These are phyloP conservation scores for Taphrina flavorubra DNA, from an alignment of 1,139 yeast genomes.

Conservation along the genomic window DNA sequence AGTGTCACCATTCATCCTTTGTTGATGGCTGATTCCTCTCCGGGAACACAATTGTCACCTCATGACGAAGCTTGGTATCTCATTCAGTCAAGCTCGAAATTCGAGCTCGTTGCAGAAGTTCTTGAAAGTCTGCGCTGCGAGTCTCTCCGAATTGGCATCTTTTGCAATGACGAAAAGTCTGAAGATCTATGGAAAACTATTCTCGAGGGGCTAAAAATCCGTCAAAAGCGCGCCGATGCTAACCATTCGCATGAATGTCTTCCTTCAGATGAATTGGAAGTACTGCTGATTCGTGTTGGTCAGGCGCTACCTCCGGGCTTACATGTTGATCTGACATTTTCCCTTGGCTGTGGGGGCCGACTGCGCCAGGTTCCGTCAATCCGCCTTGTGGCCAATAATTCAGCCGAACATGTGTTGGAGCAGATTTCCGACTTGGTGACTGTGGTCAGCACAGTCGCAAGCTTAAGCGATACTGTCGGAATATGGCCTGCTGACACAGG, in stretches of 20 bases:
- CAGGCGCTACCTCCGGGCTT: not conserved
- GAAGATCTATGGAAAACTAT: slow-evolving; percentile 7
- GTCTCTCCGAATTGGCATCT: slow-evolving; percentile 27
- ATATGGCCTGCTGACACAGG: slow-evolving; percentile 7
- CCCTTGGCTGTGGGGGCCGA: not conserved
- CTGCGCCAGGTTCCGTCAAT: slow-evolving; percentile 5
- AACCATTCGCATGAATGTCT: not conserved
- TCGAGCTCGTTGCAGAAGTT: slow-evolving; percentile 32
- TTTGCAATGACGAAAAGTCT: not conserved
- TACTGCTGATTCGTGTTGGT: not conserved
- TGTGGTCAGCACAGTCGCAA: slow-evolving; percentile 22
- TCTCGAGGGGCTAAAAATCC: slow-evolving; percentile 20
- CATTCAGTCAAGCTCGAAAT: slow-evolving; percentile 30
- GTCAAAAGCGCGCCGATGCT: slow-evolving; percentile 2
- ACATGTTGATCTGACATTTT: slow-evolving; percentile 5
- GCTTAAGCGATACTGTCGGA: slow-evolving; percentile 15
- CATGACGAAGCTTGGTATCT: slow-evolving; percentile 36
- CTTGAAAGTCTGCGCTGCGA: slow-evolving; percentile 21
- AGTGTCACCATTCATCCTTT: slow-evolving; percentile 22
- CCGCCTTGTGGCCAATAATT: slow-evolving; percentile 19
- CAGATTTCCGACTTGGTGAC: slow-evolving; percentile 16
- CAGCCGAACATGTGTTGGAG: slow-evolving; percentile 22
- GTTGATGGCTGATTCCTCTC: slow-evolving; percentile 8
- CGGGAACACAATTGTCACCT: slow-evolving; percentile 27
- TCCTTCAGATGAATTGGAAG: not conserved